Base-by-base conservation (phyloP, 1,284 basidiomycete species). In the Kalmanozyma brasiliensis region DNA sequence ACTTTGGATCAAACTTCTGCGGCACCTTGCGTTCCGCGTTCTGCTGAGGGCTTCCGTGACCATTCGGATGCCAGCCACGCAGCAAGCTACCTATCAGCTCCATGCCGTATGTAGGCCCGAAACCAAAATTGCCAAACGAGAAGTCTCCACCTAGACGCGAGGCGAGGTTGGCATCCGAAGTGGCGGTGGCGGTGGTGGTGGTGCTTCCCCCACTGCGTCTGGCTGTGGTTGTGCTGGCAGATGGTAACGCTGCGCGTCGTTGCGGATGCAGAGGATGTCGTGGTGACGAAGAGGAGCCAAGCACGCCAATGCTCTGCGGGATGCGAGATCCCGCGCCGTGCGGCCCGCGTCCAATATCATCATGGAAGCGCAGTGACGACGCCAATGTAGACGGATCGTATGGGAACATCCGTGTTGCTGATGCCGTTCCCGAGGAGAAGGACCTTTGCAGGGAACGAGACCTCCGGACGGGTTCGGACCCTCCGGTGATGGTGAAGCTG, bases 1-100 rank as follows among this genome's bases (percentile, higher is more conserved):
- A 74, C 8, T 58, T 40, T 6, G 52, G 45, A 33, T 78, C 66
- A 38, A 63, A 76, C 22, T 55, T 38, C 11, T 59, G 48, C 16
- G 72, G 72, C 8, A 64, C 37, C 20, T 66, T 66, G 34, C 45
- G 45, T n/a, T 64, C 43, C 22, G 49, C 23, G 32, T 44, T 47
- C 17, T 48, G 58, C 45, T 47, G 58, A 35, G 30, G 35, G 14
- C 42, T 36, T 10, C 22, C 35, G 17, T 34, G 51, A 23, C 36
- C 49, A 8, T n/a, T 37, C 8, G 49, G 43, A 0, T 46, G 64
- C 9, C 59, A 24, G 6, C 52, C 40, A 14, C 52, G 60, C n/a
- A 69, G 13, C 17, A 58, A 38, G 22, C 19, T 32, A 17, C 66
- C 45, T 8, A 69, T 34, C 24, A 69, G 20, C 40, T 64, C 60